Conservation (phyloP, 768 basidiomycete genomes). For the Termitomyces titanicus region DNA sequence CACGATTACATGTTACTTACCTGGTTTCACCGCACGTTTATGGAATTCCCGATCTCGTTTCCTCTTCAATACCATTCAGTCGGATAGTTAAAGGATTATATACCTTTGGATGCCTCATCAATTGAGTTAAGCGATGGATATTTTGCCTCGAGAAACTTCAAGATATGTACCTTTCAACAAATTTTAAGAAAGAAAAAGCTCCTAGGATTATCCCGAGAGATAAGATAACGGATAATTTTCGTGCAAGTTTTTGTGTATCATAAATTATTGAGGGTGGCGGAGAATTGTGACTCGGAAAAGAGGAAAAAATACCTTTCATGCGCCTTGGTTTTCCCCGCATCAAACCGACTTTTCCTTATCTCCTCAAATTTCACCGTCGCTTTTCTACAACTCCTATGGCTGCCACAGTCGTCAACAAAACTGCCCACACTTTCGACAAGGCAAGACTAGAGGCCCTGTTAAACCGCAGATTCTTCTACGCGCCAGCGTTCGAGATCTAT, state of each 20-base stretch:
- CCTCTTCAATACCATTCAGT: neutral
- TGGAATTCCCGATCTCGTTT: too few relatives aligned
- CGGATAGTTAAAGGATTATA: neutral
- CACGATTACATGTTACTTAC: neutral
- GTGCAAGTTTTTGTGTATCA: neutral
- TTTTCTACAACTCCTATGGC: conserved; percentile 16
- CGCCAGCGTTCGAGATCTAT: conserved; percentile 98
- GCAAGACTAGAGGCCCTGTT: conserved; percentile 78
- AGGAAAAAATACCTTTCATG: conserved; percentile 10
- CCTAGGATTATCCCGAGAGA: too few relatives aligned
- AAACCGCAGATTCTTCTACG: conserved; percentile 93
- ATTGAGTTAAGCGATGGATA: too few relatives aligned
- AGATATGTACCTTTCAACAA: too few relatives aligned
- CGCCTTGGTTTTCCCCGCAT: conserved; percentile 17
- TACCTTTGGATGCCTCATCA: neutral
- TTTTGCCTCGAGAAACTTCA: too few relatives aligned
- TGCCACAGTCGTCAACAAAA: conserved; percentile 61
- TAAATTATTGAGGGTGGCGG: neutral
- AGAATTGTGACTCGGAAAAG: conserved; percentile 12
- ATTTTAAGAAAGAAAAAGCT: too few relatives aligned
- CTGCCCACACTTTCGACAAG: conserved; percentile 86
- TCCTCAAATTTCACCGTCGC: conserved; percentile 10
- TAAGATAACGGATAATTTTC: conserved; percentile 4
- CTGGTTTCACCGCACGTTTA: too few relatives aligned
- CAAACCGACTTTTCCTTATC: conserved; percentile 14